Conservation (phyloP, 2,329 filamentous ascomycete species). For the Aureobasidium mangrovei region DNA sequence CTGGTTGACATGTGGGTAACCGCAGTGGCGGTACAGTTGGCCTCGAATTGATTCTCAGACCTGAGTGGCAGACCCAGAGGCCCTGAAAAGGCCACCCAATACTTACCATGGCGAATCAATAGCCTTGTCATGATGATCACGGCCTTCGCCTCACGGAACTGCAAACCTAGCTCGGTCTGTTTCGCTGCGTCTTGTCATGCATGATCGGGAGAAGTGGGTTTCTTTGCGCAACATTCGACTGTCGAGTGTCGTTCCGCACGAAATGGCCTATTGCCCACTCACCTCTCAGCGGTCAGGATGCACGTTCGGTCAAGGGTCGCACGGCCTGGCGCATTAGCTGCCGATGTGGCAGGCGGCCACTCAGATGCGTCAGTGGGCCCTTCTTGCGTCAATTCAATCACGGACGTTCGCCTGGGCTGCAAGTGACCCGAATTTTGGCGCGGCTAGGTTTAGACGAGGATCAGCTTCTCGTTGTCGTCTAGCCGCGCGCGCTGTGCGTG, state of each 20-base stretch:
- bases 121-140: background rate
- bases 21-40: background rate
- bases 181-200: background rate
- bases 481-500: too few relatives aligned
- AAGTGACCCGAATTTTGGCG: background rate
- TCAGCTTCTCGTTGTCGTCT: too few relatives aligned
- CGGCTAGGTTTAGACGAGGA: too few relatives aligned
- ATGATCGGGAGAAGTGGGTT: background rate
- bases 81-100: slow-evolving; percentile 6
- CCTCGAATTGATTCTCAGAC: background rate
- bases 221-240: background rate
- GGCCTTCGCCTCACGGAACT: background rate
- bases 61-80: slow-evolving; percentile 2
- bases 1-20: background rate
- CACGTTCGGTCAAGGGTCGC: slow-evolving; percentile 7
- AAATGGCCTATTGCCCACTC: background rate
- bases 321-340: slow-evolving; percentile 11
- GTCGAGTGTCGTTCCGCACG: background rate
- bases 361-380: slow-evolving; percentile 12
- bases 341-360: background rate
- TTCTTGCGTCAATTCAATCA: background rate
- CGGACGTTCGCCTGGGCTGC: background rate
- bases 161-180: background rate
- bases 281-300: slow-evolving; percentile 8
- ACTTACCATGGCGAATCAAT: background rate